These are phyloP conservation scores for Curvularia verruculosa DNA, from an alignment of 2,329 filamentous ascomycete species.

Conservation along the genomic window DNA sequence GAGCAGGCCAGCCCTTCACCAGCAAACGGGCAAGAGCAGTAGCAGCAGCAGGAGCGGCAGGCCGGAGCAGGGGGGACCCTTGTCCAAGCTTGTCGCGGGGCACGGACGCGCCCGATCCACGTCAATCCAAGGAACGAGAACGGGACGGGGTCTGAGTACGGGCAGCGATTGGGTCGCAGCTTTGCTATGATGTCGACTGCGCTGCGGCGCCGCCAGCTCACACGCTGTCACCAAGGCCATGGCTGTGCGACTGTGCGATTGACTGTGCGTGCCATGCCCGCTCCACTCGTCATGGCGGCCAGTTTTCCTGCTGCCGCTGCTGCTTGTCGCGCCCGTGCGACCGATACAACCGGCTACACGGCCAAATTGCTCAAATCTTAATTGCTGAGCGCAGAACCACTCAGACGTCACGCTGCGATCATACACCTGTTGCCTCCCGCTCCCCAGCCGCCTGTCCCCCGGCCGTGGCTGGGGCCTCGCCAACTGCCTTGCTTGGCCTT, in stretches of 20 bases:
- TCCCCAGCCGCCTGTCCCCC: not conserved
- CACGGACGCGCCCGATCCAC: constrained; percentile 20
- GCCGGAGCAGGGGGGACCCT: constrained; percentile 20
- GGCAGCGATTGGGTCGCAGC: constrained; percentile 30
- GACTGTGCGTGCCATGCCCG: not conserved
- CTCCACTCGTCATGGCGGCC: not conserved
- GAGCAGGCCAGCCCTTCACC: constrained; percentile 12
- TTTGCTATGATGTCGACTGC: constrained; percentile 28
- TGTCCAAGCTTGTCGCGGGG: constrained; percentile 12
- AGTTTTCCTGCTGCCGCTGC: no score
- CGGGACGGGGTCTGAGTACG: constrained; percentile 7
- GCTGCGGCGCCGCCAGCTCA: constrained; percentile 7
- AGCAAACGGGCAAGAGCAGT: constrained; percentile 17
- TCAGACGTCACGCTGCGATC: constrained; percentile 21
- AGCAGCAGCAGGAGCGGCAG: no score
- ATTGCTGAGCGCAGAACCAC: constrained; percentile 23
- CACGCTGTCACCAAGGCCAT: constrained; percentile 3
- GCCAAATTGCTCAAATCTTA: constrained; percentile 27
- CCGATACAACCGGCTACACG: constrained; percentile 1
- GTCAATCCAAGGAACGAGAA: constrained; percentile 20
- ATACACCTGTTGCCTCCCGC: not conserved
- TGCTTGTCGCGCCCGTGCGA: constrained; percentile 10
- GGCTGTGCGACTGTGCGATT: no score
- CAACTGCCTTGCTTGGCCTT: no score
- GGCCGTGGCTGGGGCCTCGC: constrained; percentile 9